Conservation (phyloP, 345 rosid genomes). For the Brassica juncea region DNA sequence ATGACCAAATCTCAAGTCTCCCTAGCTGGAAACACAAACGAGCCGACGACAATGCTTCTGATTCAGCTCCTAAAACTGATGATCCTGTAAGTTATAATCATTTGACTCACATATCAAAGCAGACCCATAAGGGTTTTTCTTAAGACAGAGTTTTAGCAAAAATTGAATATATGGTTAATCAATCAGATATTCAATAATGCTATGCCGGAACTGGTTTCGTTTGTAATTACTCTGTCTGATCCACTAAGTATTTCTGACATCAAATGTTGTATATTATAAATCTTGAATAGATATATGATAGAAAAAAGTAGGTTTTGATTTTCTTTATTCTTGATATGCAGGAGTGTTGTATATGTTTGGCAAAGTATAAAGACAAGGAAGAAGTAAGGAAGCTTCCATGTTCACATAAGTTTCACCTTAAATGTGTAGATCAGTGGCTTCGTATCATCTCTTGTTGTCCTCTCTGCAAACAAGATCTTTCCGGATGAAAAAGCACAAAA, state of each 20-base stretch:
- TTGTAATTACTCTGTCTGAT: slow-evolving; percentile 5
- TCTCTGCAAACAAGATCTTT: slow-evolving; percentile 85
- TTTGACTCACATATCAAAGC: background rate
- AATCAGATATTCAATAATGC: background rate
- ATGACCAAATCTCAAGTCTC: slow-evolving; percentile 80
- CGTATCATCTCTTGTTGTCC: slow-evolving; percentile 93
- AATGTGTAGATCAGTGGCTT: slow-evolving; percentile 99
- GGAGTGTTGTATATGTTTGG: slow-evolving; percentile 95
- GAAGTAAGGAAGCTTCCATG: slow-evolving; percentile 90
- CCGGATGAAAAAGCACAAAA: slow-evolving; percentile 43
- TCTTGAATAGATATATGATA: background rate
- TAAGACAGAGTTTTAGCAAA: background rate
- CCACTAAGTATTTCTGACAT: background rate
- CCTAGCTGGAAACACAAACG: slow-evolving; percentile 83
- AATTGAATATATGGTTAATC: background rate
- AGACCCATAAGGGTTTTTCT: background rate
- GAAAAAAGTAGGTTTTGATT: background rate
- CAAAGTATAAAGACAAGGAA: slow-evolving; percentile 83
- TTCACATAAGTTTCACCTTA: slow-evolving; percentile 83
- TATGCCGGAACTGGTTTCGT: background rate
- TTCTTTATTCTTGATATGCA: slow-evolving; percentile 32
- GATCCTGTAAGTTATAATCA: slow-evolving; percentile 49
- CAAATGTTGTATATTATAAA: background rate
- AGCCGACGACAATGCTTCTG: slow-evolving; percentile 37
- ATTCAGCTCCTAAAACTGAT: slow-evolving; percentile 43